These are phyloP conservation scores for Chlorella sp. DNA, from an alignment of 139 green algal genomes.

Conservation along the genomic window DNA sequence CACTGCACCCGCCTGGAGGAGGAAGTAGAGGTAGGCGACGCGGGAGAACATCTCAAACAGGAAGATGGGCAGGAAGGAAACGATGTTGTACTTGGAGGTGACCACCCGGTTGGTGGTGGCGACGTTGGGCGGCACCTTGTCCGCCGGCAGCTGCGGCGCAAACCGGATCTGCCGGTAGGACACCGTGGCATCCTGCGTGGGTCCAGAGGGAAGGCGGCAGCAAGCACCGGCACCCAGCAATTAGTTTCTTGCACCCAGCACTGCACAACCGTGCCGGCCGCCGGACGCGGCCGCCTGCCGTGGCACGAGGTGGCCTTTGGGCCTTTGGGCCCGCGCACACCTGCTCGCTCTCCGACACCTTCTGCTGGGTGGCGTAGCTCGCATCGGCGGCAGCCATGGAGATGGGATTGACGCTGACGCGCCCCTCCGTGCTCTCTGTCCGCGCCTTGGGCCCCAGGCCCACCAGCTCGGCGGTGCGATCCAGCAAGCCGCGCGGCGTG, in stretches of 20 bases:
- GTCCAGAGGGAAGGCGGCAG: too few species aligned
- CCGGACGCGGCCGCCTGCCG: too few species aligned
- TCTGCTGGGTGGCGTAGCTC: constrained; percentile 4
- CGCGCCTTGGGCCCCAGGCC: neutral
- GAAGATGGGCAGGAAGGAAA: constrained; percentile 79
- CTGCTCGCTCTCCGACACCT: constrained; percentile 8
- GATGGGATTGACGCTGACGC: constrained; percentile 33
- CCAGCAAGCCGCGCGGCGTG: too few species aligned
- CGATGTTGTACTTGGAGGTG: constrained; percentile 81
- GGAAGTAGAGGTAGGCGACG: constrained; percentile 87
- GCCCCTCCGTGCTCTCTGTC: neutral
- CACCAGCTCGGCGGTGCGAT: constrained; percentile 1
- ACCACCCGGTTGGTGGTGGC: constrained; percentile 64
- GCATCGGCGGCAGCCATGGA: constrained; percentile 19
- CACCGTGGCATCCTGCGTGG: too few species aligned
- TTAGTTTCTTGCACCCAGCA: too few species aligned
- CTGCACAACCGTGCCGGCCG: too few species aligned
- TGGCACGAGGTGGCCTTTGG: too few species aligned
- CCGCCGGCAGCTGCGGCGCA: too few species aligned
- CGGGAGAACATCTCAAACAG: constrained; percentile 81
- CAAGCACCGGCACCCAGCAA: too few species aligned
- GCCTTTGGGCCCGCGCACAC: neutral
- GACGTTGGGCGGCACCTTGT: too few species aligned
- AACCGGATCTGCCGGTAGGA: too few species aligned
- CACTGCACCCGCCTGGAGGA: constrained; percentile 50